Evolutionary conservation across 2,329 filamentous ascomycete species (phyloP), one percentile per base, ranked within the genome.

Genomic region (Alternaria dauci): DNA sequence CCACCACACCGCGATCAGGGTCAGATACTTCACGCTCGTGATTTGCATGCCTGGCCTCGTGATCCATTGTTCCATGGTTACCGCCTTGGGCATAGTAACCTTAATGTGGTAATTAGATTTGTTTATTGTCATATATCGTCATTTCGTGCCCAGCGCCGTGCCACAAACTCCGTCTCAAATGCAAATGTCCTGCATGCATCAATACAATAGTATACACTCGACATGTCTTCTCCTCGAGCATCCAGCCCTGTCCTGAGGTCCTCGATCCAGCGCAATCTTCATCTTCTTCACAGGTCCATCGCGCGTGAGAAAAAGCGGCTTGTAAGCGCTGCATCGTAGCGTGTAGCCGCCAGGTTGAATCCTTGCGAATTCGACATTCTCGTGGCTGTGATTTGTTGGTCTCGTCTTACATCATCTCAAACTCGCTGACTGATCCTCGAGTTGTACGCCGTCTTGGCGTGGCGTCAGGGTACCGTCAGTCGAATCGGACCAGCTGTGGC

Each of bases 141-240:
- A 56, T 9, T 32, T 53, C 51, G 28, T 53, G 5, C 8, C 20
- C 16, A 44, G 23, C 32, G 32, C 28, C 23, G 42, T 50, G 20
- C 32, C 20, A 34, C 26, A 20, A 23, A 38, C 51, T 46, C 52
- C 52, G 4, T 12, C 41, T 52, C 32, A 46, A 11, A 46, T 56
- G 36, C 52, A 51, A 59, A 28, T 56, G 32, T 28, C 39, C 52
- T 23, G 32, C 26, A 34, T 56, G 39, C 32, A 44, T 56, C 2
- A n/a, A 52, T 32, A 14, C 28, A 46, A n/a, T 38, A 46, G 25
- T 51, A 39, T 56, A 56, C 55, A 54, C 4, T 55, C 2, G 20
- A 42, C 39, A 7, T 16, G 5, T 25, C 9, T 14, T 23, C 18
- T 32, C 30, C 30, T 32, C 14, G 18, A 25, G 8, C 8, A 25